Conservation (phyloP, 73 alveolate species). For the Durusdinium trenchii region DNA sequence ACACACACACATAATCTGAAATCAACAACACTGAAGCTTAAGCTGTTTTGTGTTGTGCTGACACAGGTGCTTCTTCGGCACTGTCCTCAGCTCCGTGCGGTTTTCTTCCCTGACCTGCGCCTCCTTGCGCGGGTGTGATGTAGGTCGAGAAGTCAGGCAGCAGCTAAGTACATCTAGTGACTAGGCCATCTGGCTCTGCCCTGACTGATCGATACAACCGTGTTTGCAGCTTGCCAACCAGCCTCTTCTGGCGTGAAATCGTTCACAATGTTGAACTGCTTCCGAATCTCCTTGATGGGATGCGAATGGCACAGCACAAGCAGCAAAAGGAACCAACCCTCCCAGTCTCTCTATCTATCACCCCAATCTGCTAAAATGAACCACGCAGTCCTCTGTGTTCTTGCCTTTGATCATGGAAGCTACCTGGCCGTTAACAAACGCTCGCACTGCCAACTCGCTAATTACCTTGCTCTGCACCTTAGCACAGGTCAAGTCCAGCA, state of each 20-base stretch:
- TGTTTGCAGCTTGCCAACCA: neutral
- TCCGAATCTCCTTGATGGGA: conserved; percentile 81
- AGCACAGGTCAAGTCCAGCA: conserved; percentile 98
- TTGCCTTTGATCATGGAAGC: conserved; percentile 95
- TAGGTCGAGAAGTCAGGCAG: neutral
- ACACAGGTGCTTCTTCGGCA: neutral
- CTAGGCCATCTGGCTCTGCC: too few species aligned
- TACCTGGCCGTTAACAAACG: conserved; percentile 24
- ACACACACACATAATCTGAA: too few species aligned
- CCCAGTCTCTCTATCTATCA: too few species aligned
- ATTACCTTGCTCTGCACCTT: conserved; percentile 78
- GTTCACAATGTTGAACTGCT: conserved; percentile 96
- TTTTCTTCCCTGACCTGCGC: conserved; percentile 96
- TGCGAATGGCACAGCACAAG: too few species aligned
- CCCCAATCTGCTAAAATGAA: too few species aligned
- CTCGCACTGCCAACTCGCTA: neutral
- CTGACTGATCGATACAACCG: neutral
- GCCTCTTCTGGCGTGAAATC: conserved; percentile 97
- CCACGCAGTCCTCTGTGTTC: conserved; percentile 60
- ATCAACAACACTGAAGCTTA: too few species aligned
- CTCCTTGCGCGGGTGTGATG: neutral
- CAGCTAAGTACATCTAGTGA: neutral
- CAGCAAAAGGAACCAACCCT: too few species aligned
- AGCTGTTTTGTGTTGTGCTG: neutral
- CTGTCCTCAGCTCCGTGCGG: conserved; percentile 47